phyloP scores from a whole-genome alignment of 805 yeast species.

The Tetrapisispora iriomotensis region DNA sequence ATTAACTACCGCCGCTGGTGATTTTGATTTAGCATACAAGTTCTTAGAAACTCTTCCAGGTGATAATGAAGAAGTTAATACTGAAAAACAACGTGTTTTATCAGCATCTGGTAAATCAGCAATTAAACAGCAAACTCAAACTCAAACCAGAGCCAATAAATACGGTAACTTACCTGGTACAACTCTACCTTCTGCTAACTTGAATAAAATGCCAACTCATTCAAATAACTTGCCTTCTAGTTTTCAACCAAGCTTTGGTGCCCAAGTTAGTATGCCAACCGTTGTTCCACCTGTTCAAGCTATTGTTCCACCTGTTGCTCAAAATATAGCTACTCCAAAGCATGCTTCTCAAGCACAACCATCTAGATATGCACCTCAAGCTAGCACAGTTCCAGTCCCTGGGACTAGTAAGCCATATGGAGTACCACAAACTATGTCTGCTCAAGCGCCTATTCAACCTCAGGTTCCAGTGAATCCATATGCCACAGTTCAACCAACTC shows the following conservation, averaged over 20 bases:
- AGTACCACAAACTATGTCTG: slow-evolving; percentile 13
- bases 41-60: slow-evolving; percentile 65
- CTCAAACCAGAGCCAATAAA: slow-evolving; percentile 4
- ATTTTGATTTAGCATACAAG: slow-evolving; percentile 68
- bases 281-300: background rate
- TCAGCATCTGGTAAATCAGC: slow-evolving; percentile 45
- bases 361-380: slow-evolving; percentile 16
- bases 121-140: slow-evolving; percentile 5
- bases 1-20: slow-evolving; percentile 71
- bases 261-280: background rate
- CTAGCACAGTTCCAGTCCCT: slow-evolving; percentile 15
- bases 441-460: slow-evolving; percentile 11
- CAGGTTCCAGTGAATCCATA: slow-evolving; percentile 8
- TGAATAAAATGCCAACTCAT: background rate
- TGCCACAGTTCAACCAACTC: slow-evolving; percentile 10
- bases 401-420: slow-evolving; percentile 18
- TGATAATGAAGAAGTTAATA: slow-evolving; percentile 55
- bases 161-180: background rate
- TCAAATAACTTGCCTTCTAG: background rate
- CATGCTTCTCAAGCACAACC: slow-evolving; percentile 13
- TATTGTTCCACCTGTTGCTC: slow-evolving; percentile 2
- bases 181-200: background rate
- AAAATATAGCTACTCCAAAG: slow-evolving; percentile 5
- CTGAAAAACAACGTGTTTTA: slow-evolving; percentile 70
- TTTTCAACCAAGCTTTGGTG: slow-evolving; percentile 2